These are phyloP conservation scores for Jimgerdemannia lactiflua DNA, from an alignment of 192 early-diverging fungal genomes.

Conservation along the genomic window DNA sequence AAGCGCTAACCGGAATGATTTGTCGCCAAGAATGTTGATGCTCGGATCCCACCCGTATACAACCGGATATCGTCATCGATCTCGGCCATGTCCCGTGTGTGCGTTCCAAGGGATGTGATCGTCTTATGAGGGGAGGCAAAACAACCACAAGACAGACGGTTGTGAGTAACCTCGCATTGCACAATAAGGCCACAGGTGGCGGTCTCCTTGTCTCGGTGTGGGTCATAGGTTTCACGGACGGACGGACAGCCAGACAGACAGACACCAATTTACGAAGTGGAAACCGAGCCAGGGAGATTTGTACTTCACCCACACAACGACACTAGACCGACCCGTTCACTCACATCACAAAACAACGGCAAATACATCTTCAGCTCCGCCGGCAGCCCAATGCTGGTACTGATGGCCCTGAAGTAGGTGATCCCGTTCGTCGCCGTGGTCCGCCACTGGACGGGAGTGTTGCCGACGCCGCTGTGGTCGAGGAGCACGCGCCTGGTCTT, in stretches of 20 bases:
- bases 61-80: conserved; percentile 87
- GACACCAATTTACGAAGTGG: not conserved
- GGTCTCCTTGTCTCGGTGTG: too few relatives aligned
- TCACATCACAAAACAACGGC: conserved; percentile 75
- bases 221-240: too few relatives aligned
- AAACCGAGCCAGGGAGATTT: not conserved
- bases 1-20: conserved; percentile 48
- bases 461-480: conserved; percentile 41
- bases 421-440: conserved; percentile 86
- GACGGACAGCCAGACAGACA: too few relatives aligned
- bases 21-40: conserved; percentile 60
- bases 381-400: conserved; percentile 59
- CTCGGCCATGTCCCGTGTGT: conserved; percentile 63
- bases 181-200: too few relatives aligned
- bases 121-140: conserved; percentile 22
- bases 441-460: conserved; percentile 70
- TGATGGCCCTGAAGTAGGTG: conserved; percentile 81
- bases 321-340: not conserved
- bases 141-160: not conserved
- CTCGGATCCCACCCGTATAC: conserved; percentile 83
- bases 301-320: not conserved
- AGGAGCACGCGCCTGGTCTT: conserved; percentile 59
- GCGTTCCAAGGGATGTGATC: conserved; percentile 64
- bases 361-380: conserved; percentile 66
- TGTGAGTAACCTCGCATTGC: too few relatives aligned